A percentile compares a stretch with the other conserved stretches of the same genome.
These are phyloP conservation scores for Lathyrus tuberosus DNA, from an alignment of 306 rosid genomes.

Conservation along the genomic window DNA sequence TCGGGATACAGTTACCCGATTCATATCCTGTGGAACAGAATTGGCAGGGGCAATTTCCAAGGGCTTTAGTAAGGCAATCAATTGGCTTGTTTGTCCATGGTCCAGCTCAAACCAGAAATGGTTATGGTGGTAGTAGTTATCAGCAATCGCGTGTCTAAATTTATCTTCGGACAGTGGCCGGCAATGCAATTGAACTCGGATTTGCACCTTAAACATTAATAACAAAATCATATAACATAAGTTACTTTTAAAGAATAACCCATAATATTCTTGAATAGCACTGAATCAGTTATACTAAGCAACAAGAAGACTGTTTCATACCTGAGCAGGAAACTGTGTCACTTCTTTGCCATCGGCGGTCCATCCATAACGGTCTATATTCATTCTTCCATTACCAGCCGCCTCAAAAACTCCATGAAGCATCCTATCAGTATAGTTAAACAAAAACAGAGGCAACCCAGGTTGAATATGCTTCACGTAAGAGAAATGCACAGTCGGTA, in stretches of 20 bases:
- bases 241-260: constrained; percentile 16
- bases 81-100: constrained; percentile 61
- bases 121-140: constrained; percentile 57
- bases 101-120: constrained; percentile 96
- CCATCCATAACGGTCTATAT: constrained; percentile 88
- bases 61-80: constrained; percentile 56
- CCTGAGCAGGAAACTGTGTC: constrained; percentile 94
- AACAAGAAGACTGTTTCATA: constrained; percentile 32
- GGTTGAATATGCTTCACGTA: constrained; percentile 83
- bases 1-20: constrained; percentile 40
- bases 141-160: constrained; percentile 61
- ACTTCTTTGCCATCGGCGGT: constrained; percentile 62
- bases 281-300: constrained; percentile 7
- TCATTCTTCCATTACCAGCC: constrained; percentile 68
- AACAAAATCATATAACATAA: constrained; percentile 4
- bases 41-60: constrained; percentile 44
- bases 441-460: constrained; percentile 91
- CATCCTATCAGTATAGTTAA: constrained; percentile 72
- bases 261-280: constrained; percentile 23
- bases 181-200: constrained; percentile 59
- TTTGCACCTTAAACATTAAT: constrained; percentile 62
- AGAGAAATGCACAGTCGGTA: constrained; percentile 69
- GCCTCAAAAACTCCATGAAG: constrained; percentile 88
- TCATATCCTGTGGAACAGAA: constrained; percentile 37
- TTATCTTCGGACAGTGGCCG: constrained; percentile 71